phyloP scores from a whole-genome alignment of 192 early-diverging fungal species.

The Gonapodya sp. region DNA sequence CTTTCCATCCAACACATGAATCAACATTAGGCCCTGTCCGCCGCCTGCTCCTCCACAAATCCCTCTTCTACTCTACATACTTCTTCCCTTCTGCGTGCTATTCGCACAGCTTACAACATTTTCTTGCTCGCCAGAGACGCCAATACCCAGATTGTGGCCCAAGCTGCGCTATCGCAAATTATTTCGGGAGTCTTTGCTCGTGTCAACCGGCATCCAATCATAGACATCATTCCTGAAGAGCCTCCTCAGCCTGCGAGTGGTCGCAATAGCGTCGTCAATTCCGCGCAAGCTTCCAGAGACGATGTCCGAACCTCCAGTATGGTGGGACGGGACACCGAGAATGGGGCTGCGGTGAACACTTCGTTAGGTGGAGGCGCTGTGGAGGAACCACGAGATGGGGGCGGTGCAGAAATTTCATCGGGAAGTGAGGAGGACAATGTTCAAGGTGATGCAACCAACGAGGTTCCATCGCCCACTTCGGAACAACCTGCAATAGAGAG shows the following conservation, averaged over 20 bases:
- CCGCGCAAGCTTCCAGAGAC: not conserved
- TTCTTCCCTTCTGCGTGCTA: conserved; percentile 62
- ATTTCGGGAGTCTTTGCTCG: conserved; percentile 70
- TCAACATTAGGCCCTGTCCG: conserved; percentile 58
- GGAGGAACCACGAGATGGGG: too few relatives aligned
- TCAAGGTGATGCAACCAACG: too few relatives aligned
- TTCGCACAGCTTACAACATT: conserved; percentile 80
- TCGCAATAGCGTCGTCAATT: not conserved
- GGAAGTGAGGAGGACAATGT: too few relatives aligned
- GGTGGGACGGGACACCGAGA: too few relatives aligned
- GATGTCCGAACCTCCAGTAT: not conserved
- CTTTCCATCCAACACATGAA: conserved; percentile 19
- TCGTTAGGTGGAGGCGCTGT: too few relatives aligned
- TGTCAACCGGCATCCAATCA: conserved; percentile 32
- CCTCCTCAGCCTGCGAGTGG: not conserved
- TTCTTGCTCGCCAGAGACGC: conserved; percentile 66
- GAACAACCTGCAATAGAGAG: too few relatives aligned
- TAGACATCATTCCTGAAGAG: conserved; percentile 6
- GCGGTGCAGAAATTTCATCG: too few relatives aligned
- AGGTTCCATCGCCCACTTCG: too few relatives aligned
- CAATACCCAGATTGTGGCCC: conserved; percentile 74
- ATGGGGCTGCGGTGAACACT: too few relatives aligned
- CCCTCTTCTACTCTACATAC: conserved; percentile 54
- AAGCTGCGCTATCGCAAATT: conserved; percentile 84
- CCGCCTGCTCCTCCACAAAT: conserved; percentile 61